Evolutionary conservation across 192 early-diverging fungal genomes (phyloP).

Genomic region (Allomyces arbusculus): DNA sequence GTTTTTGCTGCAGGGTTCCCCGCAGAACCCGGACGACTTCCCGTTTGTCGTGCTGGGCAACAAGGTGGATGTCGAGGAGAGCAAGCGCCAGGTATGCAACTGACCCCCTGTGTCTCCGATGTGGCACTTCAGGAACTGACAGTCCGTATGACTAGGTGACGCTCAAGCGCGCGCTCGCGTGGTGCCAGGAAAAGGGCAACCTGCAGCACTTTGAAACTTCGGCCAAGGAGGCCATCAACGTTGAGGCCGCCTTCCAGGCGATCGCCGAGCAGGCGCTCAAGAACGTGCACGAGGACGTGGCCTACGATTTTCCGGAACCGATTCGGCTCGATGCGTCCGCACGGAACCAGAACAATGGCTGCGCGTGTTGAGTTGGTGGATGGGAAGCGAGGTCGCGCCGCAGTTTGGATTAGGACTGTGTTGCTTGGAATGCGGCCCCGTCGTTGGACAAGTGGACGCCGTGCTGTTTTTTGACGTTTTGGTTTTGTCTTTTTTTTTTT

Average conservation of each 20-base stretch:
- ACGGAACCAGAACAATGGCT: neutral
- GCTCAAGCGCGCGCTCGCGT: constrained; percentile 82
- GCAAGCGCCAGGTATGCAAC: constrained; percentile 26
- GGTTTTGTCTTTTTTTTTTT: no score
- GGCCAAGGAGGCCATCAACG: constrained; percentile 96
- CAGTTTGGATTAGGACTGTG: no score
- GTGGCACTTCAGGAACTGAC: neutral
- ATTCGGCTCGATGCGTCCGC: neutral
- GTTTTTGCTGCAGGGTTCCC: constrained; percentile 88
- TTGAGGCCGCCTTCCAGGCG: constrained; percentile 90
- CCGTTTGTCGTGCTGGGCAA: constrained; percentile 99
- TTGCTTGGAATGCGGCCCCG: no score
- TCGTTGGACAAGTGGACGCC: no score
- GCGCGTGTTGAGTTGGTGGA: neutral
- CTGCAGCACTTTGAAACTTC: constrained; percentile 98
- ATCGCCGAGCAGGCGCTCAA: constrained; percentile 87
- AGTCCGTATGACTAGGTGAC: constrained; percentile 53
- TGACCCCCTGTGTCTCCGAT: neutral
- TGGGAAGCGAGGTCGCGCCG: no score
- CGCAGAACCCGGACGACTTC: constrained; percentile 89
- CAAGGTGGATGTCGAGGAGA: constrained; percentile 95
- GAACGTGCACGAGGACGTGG: constrained; percentile 74
- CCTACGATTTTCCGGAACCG: constrained; percentile 23
- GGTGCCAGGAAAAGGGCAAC: constrained; percentile 88
- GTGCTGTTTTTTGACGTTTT: no score